A percentile compares a stretch with the other conserved stretches of the same genome.
These are phyloP conservation scores for Clonostachys byssicola DNA, from an alignment of 2,329 filamentous ascomycete species.

Conservation along the genomic window DNA sequence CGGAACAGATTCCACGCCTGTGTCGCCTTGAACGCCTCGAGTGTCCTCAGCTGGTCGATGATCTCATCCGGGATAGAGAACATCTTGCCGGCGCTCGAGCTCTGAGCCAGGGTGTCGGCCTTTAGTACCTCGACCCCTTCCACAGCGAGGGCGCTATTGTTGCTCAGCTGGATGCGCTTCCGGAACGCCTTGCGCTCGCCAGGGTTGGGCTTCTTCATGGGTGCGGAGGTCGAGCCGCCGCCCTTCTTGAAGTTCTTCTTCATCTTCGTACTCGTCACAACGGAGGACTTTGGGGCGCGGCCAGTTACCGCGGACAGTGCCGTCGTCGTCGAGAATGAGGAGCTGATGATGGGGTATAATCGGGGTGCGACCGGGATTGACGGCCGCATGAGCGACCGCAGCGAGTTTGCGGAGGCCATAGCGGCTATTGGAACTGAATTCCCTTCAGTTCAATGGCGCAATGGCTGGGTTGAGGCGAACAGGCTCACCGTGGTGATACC, in stretches of 20 bases:
- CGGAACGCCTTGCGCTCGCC: slow-evolving; percentile 85
- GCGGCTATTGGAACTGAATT: slow-evolving; percentile 1
- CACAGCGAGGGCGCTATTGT: slow-evolving; percentile 85
- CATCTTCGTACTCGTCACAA: slow-evolving; percentile 32
- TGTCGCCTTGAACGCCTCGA: slow-evolving; percentile 85
- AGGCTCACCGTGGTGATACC: no score
- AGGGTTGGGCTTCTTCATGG: slow-evolving; percentile 51
- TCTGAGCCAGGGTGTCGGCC: slow-evolving; percentile 46
- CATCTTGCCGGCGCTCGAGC: slow-evolving; percentile 59
- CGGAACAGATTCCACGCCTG: slow-evolving; percentile 88
- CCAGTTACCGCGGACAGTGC: slow-evolving; percentile 13
- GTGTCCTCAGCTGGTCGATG: slow-evolving; percentile 76
- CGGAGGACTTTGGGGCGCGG: slow-evolving; percentile 8
- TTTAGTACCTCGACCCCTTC: slow-evolving; percentile 60
- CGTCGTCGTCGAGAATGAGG: slow-evolving; percentile 4
- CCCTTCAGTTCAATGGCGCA: no score
- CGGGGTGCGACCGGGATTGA: slow-evolving; percentile 22
- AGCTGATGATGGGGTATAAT: slow-evolving; percentile 20
- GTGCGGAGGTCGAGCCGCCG: slow-evolving; percentile 26
- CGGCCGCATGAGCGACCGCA: slow-evolving; percentile 35
- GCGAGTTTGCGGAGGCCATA: slow-evolving; percentile 34
- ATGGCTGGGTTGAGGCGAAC: no score
- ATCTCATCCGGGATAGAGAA: slow-evolving; percentile 63
- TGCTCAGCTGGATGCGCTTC: slow-evolving; percentile 88
- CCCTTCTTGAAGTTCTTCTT: slow-evolving; percentile 21